A percentile compares a stretch with the other conserved stretches of the same genome.
phyloP scores from a whole-genome alignment of 2,329 filamentous ascomycete species.

The Cordyceps javanica region DNA sequence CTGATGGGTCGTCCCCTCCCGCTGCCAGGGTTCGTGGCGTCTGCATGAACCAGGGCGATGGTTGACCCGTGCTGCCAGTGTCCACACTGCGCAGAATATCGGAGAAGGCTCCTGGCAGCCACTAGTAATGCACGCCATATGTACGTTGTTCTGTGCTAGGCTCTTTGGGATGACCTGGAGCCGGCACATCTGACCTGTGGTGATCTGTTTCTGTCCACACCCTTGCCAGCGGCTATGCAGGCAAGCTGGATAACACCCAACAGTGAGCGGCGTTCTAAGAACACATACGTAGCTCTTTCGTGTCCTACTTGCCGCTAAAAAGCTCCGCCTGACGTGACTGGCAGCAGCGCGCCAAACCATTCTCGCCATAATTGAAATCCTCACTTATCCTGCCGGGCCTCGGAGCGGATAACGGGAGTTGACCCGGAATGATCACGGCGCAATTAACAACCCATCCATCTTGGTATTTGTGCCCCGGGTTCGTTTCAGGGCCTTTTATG shows the following conservation, averaged over 20 bases:
- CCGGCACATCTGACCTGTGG: conserved; percentile 11
- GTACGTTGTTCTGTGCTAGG: conserved; percentile 7
- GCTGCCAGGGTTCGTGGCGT: conserved; percentile 11
- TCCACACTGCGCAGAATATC: neutral
- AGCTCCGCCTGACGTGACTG: conserved; percentile 5
- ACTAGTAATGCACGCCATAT: conserved; percentile 13
- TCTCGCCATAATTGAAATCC: neutral
- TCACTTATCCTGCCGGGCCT: neutral
- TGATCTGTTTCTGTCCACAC: conserved; percentile 10
- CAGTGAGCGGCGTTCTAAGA: neutral
- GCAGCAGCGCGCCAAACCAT: neutral
- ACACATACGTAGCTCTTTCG: conserved; percentile 3
- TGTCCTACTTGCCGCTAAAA: neutral
- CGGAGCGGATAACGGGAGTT: conserved; percentile 1
- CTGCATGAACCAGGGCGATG: conserved; percentile 13
- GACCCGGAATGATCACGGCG: neutral
- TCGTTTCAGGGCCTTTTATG: neutral
- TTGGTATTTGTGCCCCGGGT: neutral
- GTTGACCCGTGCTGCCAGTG: neutral
- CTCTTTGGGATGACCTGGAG: conserved; percentile 10
- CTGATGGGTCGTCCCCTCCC: conserved; percentile 6
- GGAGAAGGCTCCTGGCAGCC: neutral
- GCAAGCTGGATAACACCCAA: neutral
- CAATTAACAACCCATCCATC: neutral
- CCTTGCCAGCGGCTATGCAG: conserved; percentile 13